A percentile compares a stretch with the other conserved stretches of the same genome.
Conservation (phyloP, 164 flowering plant species). For the Vitis rotundifolia region DNA sequence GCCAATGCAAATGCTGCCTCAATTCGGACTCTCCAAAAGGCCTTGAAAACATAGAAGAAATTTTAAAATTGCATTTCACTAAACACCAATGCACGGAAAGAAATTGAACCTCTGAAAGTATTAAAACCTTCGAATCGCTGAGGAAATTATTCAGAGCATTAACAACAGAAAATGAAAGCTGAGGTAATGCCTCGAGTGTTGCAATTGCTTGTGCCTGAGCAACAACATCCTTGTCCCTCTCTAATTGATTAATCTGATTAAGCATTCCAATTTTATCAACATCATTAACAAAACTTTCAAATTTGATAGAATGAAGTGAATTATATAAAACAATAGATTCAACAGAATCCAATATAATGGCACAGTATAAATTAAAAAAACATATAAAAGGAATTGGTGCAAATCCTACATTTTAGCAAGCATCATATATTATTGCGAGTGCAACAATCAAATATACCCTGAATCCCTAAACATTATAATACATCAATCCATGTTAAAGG, state of each 20-base stretch:
- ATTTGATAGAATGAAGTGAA: neutral
- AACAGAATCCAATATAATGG: too few species aligned
- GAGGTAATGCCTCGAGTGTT: constrained; percentile 65
- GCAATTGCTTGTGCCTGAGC: constrained; percentile 93
- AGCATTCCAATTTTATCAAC: neutral
- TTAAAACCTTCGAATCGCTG: constrained; percentile 72
- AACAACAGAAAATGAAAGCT: constrained; percentile 67
- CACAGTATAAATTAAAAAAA: too few species aligned
- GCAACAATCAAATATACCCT: too few species aligned
- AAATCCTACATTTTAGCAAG: too few species aligned
- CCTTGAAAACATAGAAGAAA: constrained; percentile 40
- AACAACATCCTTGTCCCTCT: constrained; percentile 96
- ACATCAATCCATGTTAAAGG: too few species aligned
- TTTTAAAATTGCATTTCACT: neutral
- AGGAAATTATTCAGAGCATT: constrained; percentile 84
- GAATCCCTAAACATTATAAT: too few species aligned
- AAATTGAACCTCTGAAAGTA: neutral
- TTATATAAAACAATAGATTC: too few species aligned
- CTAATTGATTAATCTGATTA: constrained; percentile 83
- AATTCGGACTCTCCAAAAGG: constrained; percentile 91
- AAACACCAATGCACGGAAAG: constrained; percentile 1
- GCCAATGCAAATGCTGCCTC: constrained; percentile 97
- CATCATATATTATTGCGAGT: too few species aligned
- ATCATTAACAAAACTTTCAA: neutral
- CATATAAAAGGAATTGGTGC: too few species aligned